phyloP scores from a whole-genome alignment of 148 eudicot species.

The Fallopia convolvulus region DNA sequence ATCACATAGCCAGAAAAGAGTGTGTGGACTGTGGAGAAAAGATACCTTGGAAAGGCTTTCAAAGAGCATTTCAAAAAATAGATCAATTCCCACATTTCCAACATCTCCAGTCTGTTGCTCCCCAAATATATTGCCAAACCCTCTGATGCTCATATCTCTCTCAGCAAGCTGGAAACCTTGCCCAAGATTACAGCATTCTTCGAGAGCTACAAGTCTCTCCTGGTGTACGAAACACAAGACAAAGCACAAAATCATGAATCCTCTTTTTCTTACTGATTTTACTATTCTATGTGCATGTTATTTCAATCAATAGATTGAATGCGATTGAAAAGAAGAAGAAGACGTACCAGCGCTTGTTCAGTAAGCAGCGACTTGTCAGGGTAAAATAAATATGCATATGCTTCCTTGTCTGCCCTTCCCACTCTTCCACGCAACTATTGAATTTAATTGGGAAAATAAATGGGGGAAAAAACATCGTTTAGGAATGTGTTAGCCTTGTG shows the following conservation, averaged over 20 bases:
- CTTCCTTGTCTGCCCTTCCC: slow-evolving; percentile 96
- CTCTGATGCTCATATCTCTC: slow-evolving; percentile 97
- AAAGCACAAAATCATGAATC: neutral
- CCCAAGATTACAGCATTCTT: slow-evolving; percentile 93
- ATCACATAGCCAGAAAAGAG: neutral
- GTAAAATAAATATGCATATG: slow-evolving; percentile 80
- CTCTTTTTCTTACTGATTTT: neutral
- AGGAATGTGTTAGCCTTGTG: neutral
- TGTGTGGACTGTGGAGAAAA: neutral
- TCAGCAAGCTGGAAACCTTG: slow-evolving; percentile 98
- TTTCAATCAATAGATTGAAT: neutral
- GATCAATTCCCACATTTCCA: slow-evolving; percentile 93
- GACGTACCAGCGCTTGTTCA: slow-evolving; percentile 73
- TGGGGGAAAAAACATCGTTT: neutral
- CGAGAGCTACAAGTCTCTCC: slow-evolving; percentile 96
- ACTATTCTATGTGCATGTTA: neutral
- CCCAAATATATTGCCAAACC: slow-evolving; percentile 97
- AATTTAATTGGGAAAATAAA: neutral
- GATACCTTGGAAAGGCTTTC: slow-evolving; percentile 91
- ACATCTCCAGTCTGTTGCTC: slow-evolving; percentile 98
- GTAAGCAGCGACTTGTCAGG: slow-evolving; percentile 85
- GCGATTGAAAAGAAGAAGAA: slow-evolving; percentile 4
- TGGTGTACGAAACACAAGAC: slow-evolving; percentile 11
- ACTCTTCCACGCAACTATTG: slow-evolving; percentile 90
- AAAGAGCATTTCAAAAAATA: slow-evolving; percentile 93